These are phyloP conservation scores for Quercus alba DNA, from an alignment of 306 rosid genomes.

Conservation along the genomic window DNA sequence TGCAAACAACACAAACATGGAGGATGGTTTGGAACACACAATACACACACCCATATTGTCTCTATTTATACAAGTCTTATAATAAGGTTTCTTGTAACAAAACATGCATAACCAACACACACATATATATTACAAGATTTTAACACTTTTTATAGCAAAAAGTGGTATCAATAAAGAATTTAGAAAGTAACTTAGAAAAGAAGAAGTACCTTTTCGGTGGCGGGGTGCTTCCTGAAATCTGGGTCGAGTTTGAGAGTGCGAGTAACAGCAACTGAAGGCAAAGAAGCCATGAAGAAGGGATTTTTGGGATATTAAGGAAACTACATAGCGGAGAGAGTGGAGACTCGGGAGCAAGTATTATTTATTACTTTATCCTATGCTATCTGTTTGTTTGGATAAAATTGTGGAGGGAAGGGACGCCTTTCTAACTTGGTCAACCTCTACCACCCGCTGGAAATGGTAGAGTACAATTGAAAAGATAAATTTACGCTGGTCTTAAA, in stretches of 20 bases:
- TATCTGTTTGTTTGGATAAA: conserved; percentile 27
- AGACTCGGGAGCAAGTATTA: no score
- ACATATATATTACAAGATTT: no score
- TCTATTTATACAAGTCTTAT: background rate
- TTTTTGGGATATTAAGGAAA: background rate
- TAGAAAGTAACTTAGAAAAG: background rate
- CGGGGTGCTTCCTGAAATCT: conserved; percentile 45
- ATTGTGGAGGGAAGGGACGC: conserved; percentile 25
- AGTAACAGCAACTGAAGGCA: conserved; percentile 53
- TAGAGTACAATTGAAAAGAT: background rate
- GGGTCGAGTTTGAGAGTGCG: conserved; percentile 61
- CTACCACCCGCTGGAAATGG: conserved; percentile 12
- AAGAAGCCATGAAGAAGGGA: conserved; percentile 55
- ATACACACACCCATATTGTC: background rate
- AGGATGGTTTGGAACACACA: no score
- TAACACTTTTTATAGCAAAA: background rate
- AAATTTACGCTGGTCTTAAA: background rate
- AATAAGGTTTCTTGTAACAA: background rate
- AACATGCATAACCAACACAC: background rate
- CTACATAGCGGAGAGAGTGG: background rate
- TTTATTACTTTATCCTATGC: background rate
- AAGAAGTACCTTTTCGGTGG: conserved; percentile 55
- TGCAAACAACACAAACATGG: background rate
- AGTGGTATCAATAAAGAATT: background rate
- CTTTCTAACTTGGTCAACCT: background rate